These are phyloP conservation scores for Jaenimonas drosophilae DNA, from an alignment of 208 protist genomes.

Conservation along the genomic window DNA sequence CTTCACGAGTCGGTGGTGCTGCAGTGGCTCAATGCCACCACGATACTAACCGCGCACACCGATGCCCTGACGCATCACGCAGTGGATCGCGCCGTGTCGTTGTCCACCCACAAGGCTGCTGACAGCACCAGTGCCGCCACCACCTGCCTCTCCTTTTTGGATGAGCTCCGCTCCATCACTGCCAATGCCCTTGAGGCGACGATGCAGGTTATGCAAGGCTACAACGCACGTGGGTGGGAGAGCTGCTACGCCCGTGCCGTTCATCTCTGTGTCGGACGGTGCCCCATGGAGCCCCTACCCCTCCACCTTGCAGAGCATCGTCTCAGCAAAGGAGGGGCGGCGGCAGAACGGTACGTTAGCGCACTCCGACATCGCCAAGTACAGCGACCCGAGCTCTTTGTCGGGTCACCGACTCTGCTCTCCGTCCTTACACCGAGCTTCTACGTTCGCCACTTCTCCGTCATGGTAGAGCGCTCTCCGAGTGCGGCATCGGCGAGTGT, in stretches of 20 bases:
- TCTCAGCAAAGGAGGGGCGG: not conserved
- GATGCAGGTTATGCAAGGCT: too few species aligned
- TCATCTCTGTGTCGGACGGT: too few species aligned
- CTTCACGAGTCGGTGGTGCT: slow-evolving; percentile 44
- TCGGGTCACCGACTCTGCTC: slow-evolving; percentile 35
- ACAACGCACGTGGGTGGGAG: too few species aligned
- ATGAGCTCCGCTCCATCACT: too few species aligned
- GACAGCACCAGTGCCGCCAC: too few species aligned
- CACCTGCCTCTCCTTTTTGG: too few species aligned
- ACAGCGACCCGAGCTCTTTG: slow-evolving; percentile 16
- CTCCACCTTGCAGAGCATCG: too few species aligned
- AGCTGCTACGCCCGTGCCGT: too few species aligned
- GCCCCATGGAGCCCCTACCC: too few species aligned
- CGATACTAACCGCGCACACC: slow-evolving; percentile 25
- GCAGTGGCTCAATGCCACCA: slow-evolving; percentile 61
- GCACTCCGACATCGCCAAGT: not conserved
- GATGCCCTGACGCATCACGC: slow-evolving; percentile 55
- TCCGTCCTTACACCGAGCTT: slow-evolving; percentile 43
- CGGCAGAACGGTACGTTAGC: not conserved
- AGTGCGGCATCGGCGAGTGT: slow-evolving; percentile 10
- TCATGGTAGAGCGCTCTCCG: slow-evolving; percentile 14
- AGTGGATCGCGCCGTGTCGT: slow-evolving; percentile 17
- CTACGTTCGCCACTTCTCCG: slow-evolving; percentile 25
- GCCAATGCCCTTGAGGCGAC: too few species aligned
- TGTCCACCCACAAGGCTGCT: not conserved